phyloP scores from a whole-genome alignment of 176 grass and related monocot genomes.

The Juncus effusus region DNA sequence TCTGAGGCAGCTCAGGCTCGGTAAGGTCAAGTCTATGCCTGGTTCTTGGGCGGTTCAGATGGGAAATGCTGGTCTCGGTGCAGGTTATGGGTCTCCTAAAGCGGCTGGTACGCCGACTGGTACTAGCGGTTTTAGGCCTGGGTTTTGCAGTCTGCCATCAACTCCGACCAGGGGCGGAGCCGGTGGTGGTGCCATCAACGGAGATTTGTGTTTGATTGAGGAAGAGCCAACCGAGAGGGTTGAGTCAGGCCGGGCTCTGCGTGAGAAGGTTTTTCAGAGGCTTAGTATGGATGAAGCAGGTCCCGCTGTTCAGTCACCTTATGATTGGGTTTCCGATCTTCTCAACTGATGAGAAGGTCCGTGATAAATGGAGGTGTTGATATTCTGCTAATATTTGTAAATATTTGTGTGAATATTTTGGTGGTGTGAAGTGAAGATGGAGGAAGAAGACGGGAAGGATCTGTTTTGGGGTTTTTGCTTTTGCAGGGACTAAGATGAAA shows the following conservation, averaged over 20 bases:
- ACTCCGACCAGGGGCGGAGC: conserved; percentile 36
- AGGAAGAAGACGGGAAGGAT: conserved; percentile 36
- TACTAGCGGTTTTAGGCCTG: conserved; percentile 11
- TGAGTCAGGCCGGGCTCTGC: conserved; percentile 68
- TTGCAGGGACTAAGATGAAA: conserved; percentile 18
- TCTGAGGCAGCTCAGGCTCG: conserved; percentile 55
- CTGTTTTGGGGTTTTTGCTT: conserved; percentile 63
- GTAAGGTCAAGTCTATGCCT: conserved; percentile 47
- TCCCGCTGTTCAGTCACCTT: conserved; percentile 2
- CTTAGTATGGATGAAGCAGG: conserved; percentile 48
- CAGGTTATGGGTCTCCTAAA: conserved; percentile 36
- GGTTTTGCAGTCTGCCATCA: conserved; percentile 54
- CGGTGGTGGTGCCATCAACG: background rate
- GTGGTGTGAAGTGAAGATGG: conserved; percentile 19
- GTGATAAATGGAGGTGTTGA: conserved; percentile 24
- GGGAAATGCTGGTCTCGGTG: background rate
- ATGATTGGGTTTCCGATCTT: conserved; percentile 77
- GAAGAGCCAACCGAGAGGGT: conserved; percentile 60
- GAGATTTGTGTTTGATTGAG: conserved; percentile 30
- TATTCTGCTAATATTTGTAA: conserved; percentile 34
- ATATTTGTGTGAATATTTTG: conserved; percentile 28
- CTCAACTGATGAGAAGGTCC: conserved; percentile 41
- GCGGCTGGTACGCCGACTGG: background rate
- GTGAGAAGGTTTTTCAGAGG: conserved; percentile 64
- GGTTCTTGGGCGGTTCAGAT: conserved; percentile 33